Percentiles rank a stretch among this genome's conserved stretches.
phyloP scores from a whole-genome alignment of 2,329 filamentous ascomycete species.

The Fusarium compactum region DNA sequence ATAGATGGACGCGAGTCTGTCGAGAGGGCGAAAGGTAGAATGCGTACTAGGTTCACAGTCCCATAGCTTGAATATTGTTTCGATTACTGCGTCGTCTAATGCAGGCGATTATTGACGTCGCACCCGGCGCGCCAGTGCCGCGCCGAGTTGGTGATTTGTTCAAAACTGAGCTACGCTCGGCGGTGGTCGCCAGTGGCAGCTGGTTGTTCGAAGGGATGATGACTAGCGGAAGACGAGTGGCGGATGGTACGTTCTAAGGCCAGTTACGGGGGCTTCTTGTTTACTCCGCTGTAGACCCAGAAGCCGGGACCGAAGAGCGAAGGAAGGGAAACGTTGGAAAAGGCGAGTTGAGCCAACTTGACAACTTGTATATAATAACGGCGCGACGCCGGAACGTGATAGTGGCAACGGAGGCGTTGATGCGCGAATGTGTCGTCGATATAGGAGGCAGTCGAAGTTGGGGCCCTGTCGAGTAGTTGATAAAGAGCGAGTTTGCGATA shows the following conservation, averaged over 20 bases:
- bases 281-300: constrained; percentile 96
- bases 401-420: constrained; percentile 15
- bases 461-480: constrained; percentile 7
- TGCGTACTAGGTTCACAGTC: constrained; percentile 48
- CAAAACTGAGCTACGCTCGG: constrained; percentile 48
- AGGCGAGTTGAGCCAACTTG: constrained; percentile 94
- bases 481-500: constrained; percentile 8
- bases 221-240: constrained; percentile 12
- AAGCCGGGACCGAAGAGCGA: constrained; percentile 92
- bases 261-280: constrained; percentile 98
- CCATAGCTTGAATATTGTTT: constrained; percentile 47
- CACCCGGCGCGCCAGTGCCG: constrained; percentile 54
- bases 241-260: constrained; percentile 24
- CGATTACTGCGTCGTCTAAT: constrained; percentile 26
- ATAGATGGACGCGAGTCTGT: constrained; percentile 19
- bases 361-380: constrained; percentile 65
- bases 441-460: constrained; percentile 10
- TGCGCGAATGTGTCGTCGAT: constrained; percentile 12
- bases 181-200: constrained; percentile 40
- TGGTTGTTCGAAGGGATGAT: constrained; percentile 20
- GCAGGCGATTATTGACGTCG: constrained; percentile 42
- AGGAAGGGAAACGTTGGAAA: constrained; percentile 76
- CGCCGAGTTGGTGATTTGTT: constrained; percentile 52
- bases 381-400: constrained; percentile 39
- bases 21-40: constrained; percentile 34